Evolutionary conservation across 257 asterid genomes (phyloP), one percentile per base, ranked within the genome.

Genomic region (Fraxinus anomala): DNA sequence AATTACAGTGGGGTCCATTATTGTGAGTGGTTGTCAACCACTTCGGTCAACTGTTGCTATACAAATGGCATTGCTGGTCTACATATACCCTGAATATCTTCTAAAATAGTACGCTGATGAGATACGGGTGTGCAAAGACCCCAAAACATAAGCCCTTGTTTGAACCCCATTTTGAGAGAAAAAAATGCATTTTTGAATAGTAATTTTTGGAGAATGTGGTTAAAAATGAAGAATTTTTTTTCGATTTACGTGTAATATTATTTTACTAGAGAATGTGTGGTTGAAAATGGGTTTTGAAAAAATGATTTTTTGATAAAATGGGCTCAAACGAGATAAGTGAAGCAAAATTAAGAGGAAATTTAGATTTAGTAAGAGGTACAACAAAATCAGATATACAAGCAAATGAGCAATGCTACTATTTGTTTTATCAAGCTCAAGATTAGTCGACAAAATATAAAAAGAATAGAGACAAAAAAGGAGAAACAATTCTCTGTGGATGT

Each of bases 301-400:
- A 31, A 31, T 31, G 4, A 31, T 0, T 2, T 31, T 2, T 31
- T 31, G 33, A 31, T 31, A 31, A 31, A 31, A 31, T 31, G 33
- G 33, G 33, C 33, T 31, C 33, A 31, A 31, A 31, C 33, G 3
- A 3, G 33, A 61, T 61, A 61, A 61, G 68, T 3, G 14, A 61
- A 61, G 68, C 33, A 61, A 61, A 56, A 61, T 61, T 36, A 47
- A 13, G 21, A 67, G 75, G 71, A 67, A 21, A 13, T 47, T 12
- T 44, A 30, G 16, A 68, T 5, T 68, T 36, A 66, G 49, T 34
- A 73, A 61, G 56, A 31, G 56, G 54, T 9, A 17, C 16, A 9
- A 31, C 11, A 79, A 73, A 44, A 34, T 33, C 28, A 30, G 14
- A 73, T 42, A 23, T 51, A 54, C 49, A 73, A 40, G 73, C 61